Base-by-base conservation (phyloP, 1,284 basidiomycete genomes). In the Moniliophthora roreri region DNA sequence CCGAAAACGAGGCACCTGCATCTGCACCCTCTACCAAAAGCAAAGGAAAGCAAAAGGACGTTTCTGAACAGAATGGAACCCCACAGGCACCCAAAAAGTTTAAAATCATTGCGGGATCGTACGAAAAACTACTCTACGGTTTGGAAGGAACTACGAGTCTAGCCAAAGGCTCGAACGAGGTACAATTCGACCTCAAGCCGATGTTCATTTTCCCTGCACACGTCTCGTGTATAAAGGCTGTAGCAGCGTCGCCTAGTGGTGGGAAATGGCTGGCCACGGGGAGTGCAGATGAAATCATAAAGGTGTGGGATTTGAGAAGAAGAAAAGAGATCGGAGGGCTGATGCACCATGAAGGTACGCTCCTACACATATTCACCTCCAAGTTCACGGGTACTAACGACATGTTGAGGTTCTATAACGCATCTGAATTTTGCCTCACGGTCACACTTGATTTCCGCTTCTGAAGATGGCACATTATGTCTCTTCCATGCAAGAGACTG, bases 171-270 rank as follows among this genome's bases (percentile, higher is more conserved):
- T 42, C 41, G 41, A 65, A 63, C 9, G 65, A 68, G 20, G 54
- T 69, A 7, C 61, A 70, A 56, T 81, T 80, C 64, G 62, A 76
- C 20, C 68, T 97, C 16, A 85, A 87, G 58, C 94, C 96, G 0
- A 81, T 91, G 49, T 99, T 99, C 71, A 93, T 95, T 57, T 98
- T 98, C 73, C 95, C 96, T 28, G 96, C 96, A 0, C 96, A 98
- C 71, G 84, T 96, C 34, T 94, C 92, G 1, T 95, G 87, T 62
- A 89, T 98, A 56, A 94, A 95, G 64, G 85, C 91, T 8, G 88
- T 96, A 4, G 91, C 93, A 1, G 88, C 90, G 0, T 91, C 89
- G 1, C 91, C 93, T 1, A 72, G 80, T 4, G 91, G 92, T 32
- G 93, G 93, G 1, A 98, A 97, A 72, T 98, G 94, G 93, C 79